phyloP scores from a whole-genome alignment of 129 eudicot species.

The Erigeron canadensis region DNA sequence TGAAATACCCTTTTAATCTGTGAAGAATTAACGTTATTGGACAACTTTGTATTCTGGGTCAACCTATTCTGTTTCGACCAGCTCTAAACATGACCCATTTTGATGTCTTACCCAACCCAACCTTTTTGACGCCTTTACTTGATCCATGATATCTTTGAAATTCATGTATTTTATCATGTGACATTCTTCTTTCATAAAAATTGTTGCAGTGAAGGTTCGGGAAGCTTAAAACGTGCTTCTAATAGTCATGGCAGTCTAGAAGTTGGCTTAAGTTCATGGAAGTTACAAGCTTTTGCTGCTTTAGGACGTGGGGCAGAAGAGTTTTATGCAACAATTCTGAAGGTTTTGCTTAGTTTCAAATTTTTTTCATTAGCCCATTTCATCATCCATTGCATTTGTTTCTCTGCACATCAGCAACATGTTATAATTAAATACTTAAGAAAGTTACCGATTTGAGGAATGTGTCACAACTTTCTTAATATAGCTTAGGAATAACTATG shows the following conservation, averaged over 20 bases:
- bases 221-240: conserved; percentile 34
- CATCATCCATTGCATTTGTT: not conserved
- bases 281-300: conserved; percentile 68
- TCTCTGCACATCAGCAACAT: not conserved
- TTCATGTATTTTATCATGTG: too few relatives aligned
- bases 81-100: not conserved
- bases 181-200: not conserved
- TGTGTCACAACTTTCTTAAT: not conserved
- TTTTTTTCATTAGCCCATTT: not conserved
- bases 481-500: not conserved
- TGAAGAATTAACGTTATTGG: too few relatives aligned
- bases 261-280: conserved; percentile 76
- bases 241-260: conserved; percentile 52
- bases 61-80: not conserved
- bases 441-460: conserved; percentile 11
- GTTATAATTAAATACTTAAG: not conserved
- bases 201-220: conserved; percentile 54
- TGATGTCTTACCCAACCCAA: not conserved
- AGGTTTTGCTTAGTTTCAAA: conserved; percentile 43
- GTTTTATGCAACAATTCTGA: conserved; percentile 51
- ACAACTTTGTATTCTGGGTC: not conserved
- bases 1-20: too few relatives aligned
- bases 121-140: not conserved
- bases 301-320: conserved; percentile 68
- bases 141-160: too few relatives aligned